These are phyloP conservation scores for Agaricus sinodeliciosus DNA, from an alignment of 768 basidiomycete species.

Conservation along the genomic window DNA sequence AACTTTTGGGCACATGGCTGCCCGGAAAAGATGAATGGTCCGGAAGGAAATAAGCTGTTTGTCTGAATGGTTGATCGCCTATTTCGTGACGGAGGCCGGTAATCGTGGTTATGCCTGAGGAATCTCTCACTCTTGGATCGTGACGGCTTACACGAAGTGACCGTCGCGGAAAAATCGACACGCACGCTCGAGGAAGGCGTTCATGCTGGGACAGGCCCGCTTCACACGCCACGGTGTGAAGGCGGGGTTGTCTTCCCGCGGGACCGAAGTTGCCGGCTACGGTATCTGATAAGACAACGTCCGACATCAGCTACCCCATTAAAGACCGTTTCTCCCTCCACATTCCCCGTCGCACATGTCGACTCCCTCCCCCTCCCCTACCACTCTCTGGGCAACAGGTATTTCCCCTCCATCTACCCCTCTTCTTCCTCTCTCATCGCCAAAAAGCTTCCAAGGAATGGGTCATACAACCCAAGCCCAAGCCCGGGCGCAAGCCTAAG, in stretches of 20 bases:
- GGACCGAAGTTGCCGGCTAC: conserved; percentile 22
- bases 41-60: conserved; percentile 13
- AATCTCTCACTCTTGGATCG: conserved; percentile 6
- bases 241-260: conserved; percentile 2
- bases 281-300: conserved; percentile 50
- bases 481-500: conserved; percentile 86
- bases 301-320: conserved; percentile 11
- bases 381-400: conserved; percentile 74
- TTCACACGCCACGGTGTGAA: conserved; percentile 16
- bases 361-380: conserved; percentile 26
- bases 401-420: conserved; percentile 13
- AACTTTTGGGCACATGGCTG: conserved; percentile 8
- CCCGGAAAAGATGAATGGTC: conserved; percentile 15
- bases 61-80: conserved; percentile 6
- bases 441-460: conserved; percentile 77
- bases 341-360: conserved; percentile 12
- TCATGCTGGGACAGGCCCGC: too few relatives aligned
- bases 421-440: conserved; percentile 10
- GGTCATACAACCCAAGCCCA: conserved; percentile 82
- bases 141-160: conserved; percentile 9
- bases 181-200: not conserved
- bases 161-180: conserved; percentile 7
- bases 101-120: conserved; percentile 10
- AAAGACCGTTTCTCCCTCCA: conserved; percentile 16
- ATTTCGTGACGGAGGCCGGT: conserved; percentile 4